Evolutionary conservation across 108 stramenopile species (phyloP).

Genomic region (Skeletonema marinoi): DNA sequence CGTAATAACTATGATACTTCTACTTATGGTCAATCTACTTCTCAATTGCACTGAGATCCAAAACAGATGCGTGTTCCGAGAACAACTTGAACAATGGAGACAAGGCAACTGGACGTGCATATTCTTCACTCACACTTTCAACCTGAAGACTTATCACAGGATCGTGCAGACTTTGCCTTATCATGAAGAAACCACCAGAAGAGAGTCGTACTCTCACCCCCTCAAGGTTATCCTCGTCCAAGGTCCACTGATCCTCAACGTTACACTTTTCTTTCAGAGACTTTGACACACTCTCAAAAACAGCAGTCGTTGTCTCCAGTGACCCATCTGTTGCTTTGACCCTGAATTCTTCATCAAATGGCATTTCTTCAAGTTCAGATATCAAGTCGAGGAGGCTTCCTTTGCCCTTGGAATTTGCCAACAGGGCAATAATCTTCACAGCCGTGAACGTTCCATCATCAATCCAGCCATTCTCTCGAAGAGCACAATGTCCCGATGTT

Average conservation of each 20-base stretch:
- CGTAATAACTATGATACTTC: background rate
- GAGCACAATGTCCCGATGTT: slow-evolving; percentile 83
- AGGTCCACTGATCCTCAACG: slow-evolving; percentile 43
- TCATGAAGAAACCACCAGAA: slow-evolving; percentile 81
- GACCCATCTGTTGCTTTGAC: slow-evolving; percentile 61
- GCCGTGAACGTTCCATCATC: slow-evolving; percentile 93
- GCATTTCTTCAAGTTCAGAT: slow-evolving; percentile 64
- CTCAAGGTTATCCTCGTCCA: slow-evolving; percentile 80
- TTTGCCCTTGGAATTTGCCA: slow-evolving; percentile 41
- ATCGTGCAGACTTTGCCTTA: slow-evolving; percentile 85
- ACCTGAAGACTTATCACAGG: slow-evolving; percentile 82
- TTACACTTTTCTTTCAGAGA: slow-evolving; percentile 29
- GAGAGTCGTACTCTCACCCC: slow-evolving; percentile 67
- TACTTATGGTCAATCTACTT: background rate
- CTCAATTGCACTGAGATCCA: slow-evolving; percentile 27
- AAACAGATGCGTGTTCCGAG: slow-evolving; percentile 19
- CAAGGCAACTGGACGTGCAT: slow-evolving; percentile 45
- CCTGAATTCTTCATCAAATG: slow-evolving; percentile 68
- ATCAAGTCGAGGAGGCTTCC: slow-evolving; percentile 67
- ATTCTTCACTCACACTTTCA: slow-evolving; percentile 58
- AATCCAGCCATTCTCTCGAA: slow-evolving; percentile 70
- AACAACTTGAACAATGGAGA: slow-evolving; percentile 52
- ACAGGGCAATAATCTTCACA: slow-evolving; percentile 67
- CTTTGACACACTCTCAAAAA: slow-evolving; percentile 55
- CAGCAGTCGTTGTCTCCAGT: slow-evolving; percentile 51